Evolutionary conservation across 768 basidiomycete species (phyloP).

Genomic region (Suillus cothurnatus): DNA sequence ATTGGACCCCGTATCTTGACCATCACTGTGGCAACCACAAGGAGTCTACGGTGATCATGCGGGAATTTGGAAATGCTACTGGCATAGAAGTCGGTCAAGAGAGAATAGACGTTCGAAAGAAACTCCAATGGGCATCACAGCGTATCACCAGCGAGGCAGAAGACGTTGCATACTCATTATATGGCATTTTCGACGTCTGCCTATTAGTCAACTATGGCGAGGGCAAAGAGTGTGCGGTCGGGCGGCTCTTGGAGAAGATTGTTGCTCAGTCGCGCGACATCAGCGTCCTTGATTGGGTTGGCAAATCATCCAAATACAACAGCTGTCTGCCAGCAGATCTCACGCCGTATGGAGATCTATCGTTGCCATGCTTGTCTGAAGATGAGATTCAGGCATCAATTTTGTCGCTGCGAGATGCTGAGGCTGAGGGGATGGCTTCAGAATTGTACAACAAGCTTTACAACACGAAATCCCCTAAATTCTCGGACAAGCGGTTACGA

Average conservation of each 20-base stretch:
- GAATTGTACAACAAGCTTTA: background rate
- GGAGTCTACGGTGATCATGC: too few species aligned
- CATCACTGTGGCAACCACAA: background rate
- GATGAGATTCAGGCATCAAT: background rate
- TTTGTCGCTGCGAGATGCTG: background rate
- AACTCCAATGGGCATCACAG: too few species aligned
- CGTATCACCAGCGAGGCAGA: too few species aligned
- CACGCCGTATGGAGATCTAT: background rate
- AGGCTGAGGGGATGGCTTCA: background rate
- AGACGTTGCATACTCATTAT: too few species aligned
- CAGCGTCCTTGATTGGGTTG: background rate
- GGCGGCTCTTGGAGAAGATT: constrained; percentile 1
- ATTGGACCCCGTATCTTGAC: constrained; percentile 19
- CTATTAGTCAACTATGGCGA: too few species aligned
- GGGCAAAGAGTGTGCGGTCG: background rate
- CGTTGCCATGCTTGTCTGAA: background rate
- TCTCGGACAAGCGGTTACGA: background rate
- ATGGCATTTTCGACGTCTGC: too few species aligned
- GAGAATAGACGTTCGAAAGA: too few species aligned
- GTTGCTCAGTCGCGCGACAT: background rate
- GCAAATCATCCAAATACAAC: background rate
- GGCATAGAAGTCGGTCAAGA: too few species aligned
- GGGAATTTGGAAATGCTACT: too few species aligned
- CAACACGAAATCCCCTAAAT: background rate
- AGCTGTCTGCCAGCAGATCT: background rate